Evolutionary conservation across 805 yeast genomes (phyloP).

Genomic region (Pichia cabralensis): DNA sequence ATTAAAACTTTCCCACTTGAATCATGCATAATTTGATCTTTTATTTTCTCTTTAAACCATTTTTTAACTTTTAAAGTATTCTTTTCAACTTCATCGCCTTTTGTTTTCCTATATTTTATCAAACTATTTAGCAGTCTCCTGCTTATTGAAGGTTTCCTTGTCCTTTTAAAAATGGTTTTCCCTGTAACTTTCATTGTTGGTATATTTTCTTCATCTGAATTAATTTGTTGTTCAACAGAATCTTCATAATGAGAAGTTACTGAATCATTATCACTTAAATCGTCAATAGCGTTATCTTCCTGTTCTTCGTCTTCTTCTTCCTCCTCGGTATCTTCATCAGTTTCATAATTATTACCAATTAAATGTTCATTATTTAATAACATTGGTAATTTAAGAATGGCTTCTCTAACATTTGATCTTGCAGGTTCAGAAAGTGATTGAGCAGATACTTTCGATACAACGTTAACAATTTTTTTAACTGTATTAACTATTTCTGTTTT

Average conservation of each 20-base stretch:
- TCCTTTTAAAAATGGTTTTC: constrained; percentile 8
- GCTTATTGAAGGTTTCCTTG: constrained; percentile 14
- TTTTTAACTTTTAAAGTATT: constrained; percentile 9
- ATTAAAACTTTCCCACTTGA: constrained; percentile 66
- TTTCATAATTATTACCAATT: constrained; percentile 13
- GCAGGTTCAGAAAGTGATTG: constrained; percentile 69
- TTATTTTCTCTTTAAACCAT: constrained; percentile 22
- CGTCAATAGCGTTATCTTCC: constrained; percentile 8
- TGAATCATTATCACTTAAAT: constrained; percentile 11
- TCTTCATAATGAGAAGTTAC: constrained; percentile 5
- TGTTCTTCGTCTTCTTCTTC: constrained; percentile 10
- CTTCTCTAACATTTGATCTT: constrained; percentile 69
- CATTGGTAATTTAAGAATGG: constrained; percentile 63
- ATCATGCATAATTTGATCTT: constrained; percentile 25
- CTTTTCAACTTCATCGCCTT: constrained; percentile 7
- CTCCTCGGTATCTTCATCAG: constrained; percentile 12
- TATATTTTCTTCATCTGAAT: constrained; percentile 6
- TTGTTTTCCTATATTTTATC: constrained; percentile 17
- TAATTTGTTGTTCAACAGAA: constrained; percentile 13
- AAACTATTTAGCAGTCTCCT: constrained; percentile 22
- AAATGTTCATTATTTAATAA: constrained; percentile 61
- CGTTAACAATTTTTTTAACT: constrained; percentile 75
- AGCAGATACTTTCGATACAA: constrained; percentile 79
- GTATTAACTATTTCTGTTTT: constrained; percentile 81
- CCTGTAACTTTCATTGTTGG: constrained; percentile 9